Evolutionary conservation across 768 basidiomycete species (phyloP), one percentile per base, ranked within the genome.

Genomic region (Cystoderma amianthinum): DNA sequence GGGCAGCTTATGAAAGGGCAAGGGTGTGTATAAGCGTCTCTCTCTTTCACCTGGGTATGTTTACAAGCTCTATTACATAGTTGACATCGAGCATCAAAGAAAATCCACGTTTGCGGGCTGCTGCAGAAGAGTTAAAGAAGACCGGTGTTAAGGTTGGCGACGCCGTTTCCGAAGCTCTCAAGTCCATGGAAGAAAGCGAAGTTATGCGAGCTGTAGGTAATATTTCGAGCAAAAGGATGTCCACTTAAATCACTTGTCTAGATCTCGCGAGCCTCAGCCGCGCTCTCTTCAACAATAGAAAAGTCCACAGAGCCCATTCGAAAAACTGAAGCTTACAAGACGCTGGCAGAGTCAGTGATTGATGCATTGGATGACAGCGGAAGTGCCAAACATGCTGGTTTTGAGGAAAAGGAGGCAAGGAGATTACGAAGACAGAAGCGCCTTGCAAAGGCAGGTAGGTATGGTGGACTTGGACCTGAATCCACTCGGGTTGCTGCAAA

Each of bases 281-380:
- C 90, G 4, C 80, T 95, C 42, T 92, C 93, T 5, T 79, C 71
- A 7, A 87, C 87, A 4, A 90, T 94, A 36, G 82, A 82, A 36
- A 80, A 83, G 34, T 87, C 91, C 11, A 97, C 96, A 2, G 93
- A 95, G 47, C 95, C 95, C n/a, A 86, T 99, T 45, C 85, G 96
- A 32, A 92, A 96, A 48, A 99, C 95, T 2, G 83, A 78, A 11
- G 90, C 95, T 0, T 99, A 99, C 68, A 96, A 96, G 67, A 71
- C 83, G 1, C 67, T 97, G 5, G 79, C 91, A 1, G 91, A 95
- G 34, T 89, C 89, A 2, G 66, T 99, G 11, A 67, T 92, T 3
- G 96, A 99, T 48, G 90, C 93, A 2, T 71, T 99, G 30, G 93
- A 98, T 47, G 94, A 98, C 60, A 89, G 86, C 43, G 88, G 87